Percentiles rank a stretch among this genome's conserved stretches.
Conservation (phyloP, 805 yeast genomes). For the Ogataea nonfermentans region DNA sequence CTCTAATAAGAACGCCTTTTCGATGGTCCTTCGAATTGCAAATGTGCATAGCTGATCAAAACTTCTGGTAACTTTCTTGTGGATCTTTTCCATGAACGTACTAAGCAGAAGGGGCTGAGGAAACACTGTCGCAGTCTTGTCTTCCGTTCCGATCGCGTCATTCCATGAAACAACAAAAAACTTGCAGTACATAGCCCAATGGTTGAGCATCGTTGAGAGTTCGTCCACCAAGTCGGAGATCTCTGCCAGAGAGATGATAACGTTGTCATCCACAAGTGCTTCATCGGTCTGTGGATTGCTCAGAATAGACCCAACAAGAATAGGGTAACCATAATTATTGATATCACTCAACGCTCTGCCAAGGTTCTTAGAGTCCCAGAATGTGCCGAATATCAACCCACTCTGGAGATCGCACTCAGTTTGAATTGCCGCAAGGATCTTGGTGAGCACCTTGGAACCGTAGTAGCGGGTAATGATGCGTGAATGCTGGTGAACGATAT, state of each 20-base stretch:
- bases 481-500: constrained; percentile 82
- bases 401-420: constrained; percentile 91
- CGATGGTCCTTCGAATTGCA: constrained; percentile 74
- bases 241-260: constrained; percentile 50
- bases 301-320: constrained; percentile 36
- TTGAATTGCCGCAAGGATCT: constrained; percentile 73
- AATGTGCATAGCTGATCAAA: constrained; percentile 64
- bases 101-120: constrained; percentile 57
- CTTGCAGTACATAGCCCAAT: constrained; percentile 79
- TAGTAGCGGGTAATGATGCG: constrained; percentile 73
- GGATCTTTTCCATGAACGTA: constrained; percentile 54
- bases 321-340: constrained; percentile 52
- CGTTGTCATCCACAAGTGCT: constrained; percentile 20
- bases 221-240: constrained; percentile 70
- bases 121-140: constrained; percentile 33
- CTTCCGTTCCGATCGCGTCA: constrained; percentile 35
- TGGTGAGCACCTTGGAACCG: constrained; percentile 59
- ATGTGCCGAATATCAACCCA: constrained; percentile 82
- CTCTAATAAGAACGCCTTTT: constrained; percentile 77
- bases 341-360: constrained; percentile 56
- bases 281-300: constrained; percentile 30
- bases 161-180: constrained; percentile 72
- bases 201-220: constrained; percentile 70
- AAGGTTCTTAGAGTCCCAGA: constrained; percentile 68
- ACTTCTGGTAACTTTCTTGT: constrained; percentile 50